Evolutionary conservation across 2,329 filamentous ascomycete genomes (phyloP).

Genomic region (Aspergillus pseudoviridinutans): DNA sequence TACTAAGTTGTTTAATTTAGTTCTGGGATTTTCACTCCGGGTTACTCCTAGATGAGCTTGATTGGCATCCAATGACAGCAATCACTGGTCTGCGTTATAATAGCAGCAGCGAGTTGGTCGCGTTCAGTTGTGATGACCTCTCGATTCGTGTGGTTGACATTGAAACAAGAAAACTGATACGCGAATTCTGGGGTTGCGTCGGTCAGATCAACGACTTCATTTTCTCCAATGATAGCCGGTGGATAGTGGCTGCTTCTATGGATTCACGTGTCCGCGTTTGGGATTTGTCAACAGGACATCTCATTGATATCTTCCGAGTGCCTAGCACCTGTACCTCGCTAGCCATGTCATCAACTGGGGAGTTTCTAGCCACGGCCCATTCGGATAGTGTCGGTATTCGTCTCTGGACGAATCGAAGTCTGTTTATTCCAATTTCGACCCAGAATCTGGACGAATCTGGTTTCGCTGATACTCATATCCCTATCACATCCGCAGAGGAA

Average conservation of each 20-base stretch:
- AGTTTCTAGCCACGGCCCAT: slow-evolving; percentile 88
- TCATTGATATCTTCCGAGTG: slow-evolving; percentile 86
- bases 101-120: slow-evolving; percentile 75
- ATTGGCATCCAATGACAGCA: slow-evolving; percentile 74
- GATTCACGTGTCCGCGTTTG: slow-evolving; percentile 80
- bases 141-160: slow-evolving; percentile 87
- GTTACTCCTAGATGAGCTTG: slow-evolving; percentile 71
- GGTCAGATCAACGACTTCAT: slow-evolving; percentile 73
- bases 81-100: slow-evolving; percentile 79
- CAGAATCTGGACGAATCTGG: slow-evolving; percentile 76
- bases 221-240: slow-evolving; percentile 90
- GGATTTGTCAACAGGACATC: slow-evolving; percentile 91
- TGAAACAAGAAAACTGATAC: slow-evolving; percentile 82
- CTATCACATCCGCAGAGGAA: slow-evolving; percentile 78
- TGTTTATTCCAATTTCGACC: slow-evolving; percentile 86
- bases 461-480: slow-evolving; percentile 61
- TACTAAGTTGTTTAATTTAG: slow-evolving; percentile 23
- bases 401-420: slow-evolving; percentile 89
- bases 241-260: slow-evolving; percentile 84
- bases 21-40: slow-evolving; percentile 97
- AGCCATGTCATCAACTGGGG: slow-evolving; percentile 83
- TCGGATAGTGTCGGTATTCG: slow-evolving; percentile 81
- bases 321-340: slow-evolving; percentile 76
- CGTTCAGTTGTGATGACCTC: slow-evolving; percentile 82
- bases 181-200: slow-evolving; percentile 83